A percentile compares a stretch with the other conserved stretches of the same genome.
Conservation (phyloP, 208 protist species). For the Leishmania major region DNA sequence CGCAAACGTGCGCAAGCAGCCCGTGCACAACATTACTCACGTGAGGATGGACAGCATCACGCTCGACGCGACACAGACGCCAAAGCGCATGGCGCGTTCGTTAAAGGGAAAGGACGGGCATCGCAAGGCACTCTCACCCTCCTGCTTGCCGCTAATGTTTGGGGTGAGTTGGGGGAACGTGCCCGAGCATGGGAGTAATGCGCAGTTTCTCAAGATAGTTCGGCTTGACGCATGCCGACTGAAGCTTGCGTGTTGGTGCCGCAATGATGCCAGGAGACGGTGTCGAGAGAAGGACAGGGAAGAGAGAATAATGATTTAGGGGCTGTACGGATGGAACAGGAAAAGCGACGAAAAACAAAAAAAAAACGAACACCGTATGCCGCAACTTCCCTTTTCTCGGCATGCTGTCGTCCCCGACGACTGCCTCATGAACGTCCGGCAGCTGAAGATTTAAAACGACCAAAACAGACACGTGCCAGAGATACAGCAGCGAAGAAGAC, state of each 20-base stretch:
- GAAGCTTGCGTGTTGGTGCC: background rate
- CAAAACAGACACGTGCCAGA: background rate
- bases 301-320: background rate
- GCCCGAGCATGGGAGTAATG: slow-evolving; percentile 22
- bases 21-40: slow-evolving; percentile 59
- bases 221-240: slow-evolving; percentile 33
- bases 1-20: slow-evolving; percentile 56
- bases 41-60: slow-evolving; percentile 63
- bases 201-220: slow-evolving; percentile 25
- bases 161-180: background rate
- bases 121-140: slow-evolving; percentile 29
- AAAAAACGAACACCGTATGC: background rate
- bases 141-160: slow-evolving; percentile 8
- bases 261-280: background rate
- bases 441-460: background rate
- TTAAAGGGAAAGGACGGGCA: slow-evolving; percentile 56
- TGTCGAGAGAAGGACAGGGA: background rate
- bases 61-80: slow-evolving; percentile 38
- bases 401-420: background rate
- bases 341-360: too few species aligned
- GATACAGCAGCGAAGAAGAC: background rate
- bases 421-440: background rate
- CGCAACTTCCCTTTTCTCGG: background rate
- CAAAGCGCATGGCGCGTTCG: slow-evolving; percentile 65
- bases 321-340: background rate